Percentiles rank a stretch among this genome's conserved stretches.
phyloP scores from a whole-genome alignment of 345 rosid species.

The Limnanthes douglasii region DNA sequence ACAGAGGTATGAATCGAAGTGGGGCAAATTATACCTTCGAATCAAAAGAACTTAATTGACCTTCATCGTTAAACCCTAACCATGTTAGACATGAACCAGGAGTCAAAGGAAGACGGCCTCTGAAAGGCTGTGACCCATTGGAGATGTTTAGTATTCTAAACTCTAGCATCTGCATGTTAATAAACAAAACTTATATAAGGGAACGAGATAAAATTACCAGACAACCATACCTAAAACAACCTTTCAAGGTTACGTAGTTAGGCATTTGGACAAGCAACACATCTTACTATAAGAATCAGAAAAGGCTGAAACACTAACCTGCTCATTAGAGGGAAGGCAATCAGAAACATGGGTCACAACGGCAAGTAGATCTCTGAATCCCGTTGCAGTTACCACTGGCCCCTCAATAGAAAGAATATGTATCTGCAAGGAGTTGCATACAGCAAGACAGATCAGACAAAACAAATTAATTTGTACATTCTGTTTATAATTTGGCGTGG shows the following conservation, averaged over 20 bases:
- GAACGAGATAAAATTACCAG: not conserved
- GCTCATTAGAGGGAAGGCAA: conserved; percentile 74
- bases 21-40: conserved; percentile 42
- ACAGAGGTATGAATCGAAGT: conserved; percentile 3
- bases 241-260: not conserved
- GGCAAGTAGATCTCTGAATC: conserved; percentile 66
- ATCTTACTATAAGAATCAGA: not conserved
- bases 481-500: too few relatives aligned
- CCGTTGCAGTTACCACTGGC: conserved; percentile 74
- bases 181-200: not conserved
- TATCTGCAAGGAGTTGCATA: conserved; percentile 46
- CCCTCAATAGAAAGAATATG: conserved; percentile 78
- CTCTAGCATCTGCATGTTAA: conserved; percentile 55
- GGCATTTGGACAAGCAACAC: conserved; percentile 1
- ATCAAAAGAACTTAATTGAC: conserved; percentile 69
- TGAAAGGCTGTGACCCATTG: conserved; percentile 33
- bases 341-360: conserved; percentile 72
- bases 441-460: too few relatives aligned
- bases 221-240: too few relatives aligned
- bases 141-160: conserved; percentile 49
- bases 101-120: conserved; percentile 63
- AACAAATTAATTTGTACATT: too few relatives aligned
- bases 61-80: conserved; percentile 92
- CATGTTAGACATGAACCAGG: conserved; percentile 73
- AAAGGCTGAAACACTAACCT: conserved; percentile 22